Percentiles rank a stretch among this genome's conserved stretches.
Conservation (phyloP, 2,329 filamentous ascomycete genomes). For the Ophiostoma sp. region DNA sequence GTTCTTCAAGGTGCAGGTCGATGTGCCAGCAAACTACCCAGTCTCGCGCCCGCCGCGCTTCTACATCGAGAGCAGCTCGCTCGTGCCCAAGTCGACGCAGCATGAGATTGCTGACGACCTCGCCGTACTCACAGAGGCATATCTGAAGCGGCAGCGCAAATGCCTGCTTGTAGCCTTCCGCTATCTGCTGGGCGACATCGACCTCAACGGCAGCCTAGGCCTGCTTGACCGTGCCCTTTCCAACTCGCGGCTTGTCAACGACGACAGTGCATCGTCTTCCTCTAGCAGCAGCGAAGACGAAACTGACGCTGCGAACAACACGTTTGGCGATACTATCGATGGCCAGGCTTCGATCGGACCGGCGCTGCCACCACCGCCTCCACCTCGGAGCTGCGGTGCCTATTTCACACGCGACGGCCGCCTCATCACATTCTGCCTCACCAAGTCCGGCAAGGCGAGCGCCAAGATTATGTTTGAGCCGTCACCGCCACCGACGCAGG, state of each 20-base stretch:
- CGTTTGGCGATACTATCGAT: neutral
- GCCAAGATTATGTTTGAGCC: conserved; percentile 43
- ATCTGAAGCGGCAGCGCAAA: conserved; percentile 53
- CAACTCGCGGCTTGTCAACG: conserved; percentile 42
- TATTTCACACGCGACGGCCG: conserved; percentile 58
- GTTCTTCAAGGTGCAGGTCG: conserved; percentile 57
- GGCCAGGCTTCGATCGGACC: neutral
- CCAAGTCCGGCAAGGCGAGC: conserved; percentile 57
- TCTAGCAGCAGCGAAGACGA: conserved; percentile 44
- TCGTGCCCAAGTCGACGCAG: conserved; percentile 54
- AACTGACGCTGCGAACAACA: conserved; percentile 52
- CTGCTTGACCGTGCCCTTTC: conserved; percentile 53
- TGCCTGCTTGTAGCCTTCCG: conserved; percentile 58
- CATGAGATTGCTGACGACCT: conserved; percentile 51
- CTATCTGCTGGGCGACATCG: conserved; percentile 58
- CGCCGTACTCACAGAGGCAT: conserved; percentile 50
- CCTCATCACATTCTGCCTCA: conserved; percentile 63
- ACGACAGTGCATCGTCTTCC: conserved; percentile 59
- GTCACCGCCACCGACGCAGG: conserved; percentile 34
- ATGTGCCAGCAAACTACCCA: conserved; percentile 56
- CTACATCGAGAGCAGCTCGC: conserved; percentile 54
- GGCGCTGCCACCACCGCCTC: conserved; percentile 45
- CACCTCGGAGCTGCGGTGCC: conserved; percentile 54
- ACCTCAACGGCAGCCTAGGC: conserved; percentile 54
- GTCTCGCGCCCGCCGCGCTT: conserved; percentile 54